Evolutionary conservation across 2,329 filamentous ascomycete genomes (phyloP).

Genomic region (Pseudogymnoascus sp.): DNA sequence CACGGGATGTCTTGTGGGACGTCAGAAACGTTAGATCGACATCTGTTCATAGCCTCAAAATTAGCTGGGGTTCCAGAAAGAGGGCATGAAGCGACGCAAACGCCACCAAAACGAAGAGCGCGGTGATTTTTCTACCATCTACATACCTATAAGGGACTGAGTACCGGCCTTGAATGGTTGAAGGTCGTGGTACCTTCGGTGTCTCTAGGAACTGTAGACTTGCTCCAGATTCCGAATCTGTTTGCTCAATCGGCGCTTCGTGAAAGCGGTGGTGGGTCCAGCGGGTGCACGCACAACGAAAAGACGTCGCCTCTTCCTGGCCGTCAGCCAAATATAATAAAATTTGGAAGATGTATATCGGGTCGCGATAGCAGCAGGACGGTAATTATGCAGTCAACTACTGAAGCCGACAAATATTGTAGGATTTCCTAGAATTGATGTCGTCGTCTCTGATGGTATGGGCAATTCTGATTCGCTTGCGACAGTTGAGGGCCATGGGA

Average conservation of each 20-base stretch:
- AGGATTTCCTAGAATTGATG: not conserved
- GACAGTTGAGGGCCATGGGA: not conserved
- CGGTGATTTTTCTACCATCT: not conserved
- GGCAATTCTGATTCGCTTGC: constrained; percentile 1
- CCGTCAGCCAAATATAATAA: constrained; percentile 4
- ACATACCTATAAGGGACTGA: constrained; percentile 7
- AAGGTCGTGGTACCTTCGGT: constrained; percentile 6
- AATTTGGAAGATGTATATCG: not conserved
- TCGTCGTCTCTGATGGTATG: constrained; percentile 2
- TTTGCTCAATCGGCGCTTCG: constrained; percentile 8
- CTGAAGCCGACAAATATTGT: not conserved
- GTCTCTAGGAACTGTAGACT: constrained; percentile 7
- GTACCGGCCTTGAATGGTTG: constrained; percentile 7
- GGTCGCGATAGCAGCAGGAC: not conserved
- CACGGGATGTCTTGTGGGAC: constrained; percentile 27
- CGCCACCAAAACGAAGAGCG: not conserved
- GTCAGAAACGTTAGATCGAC: constrained; percentile 21
- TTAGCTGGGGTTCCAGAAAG: constrained; percentile 7
- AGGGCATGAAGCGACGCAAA: not conserved
- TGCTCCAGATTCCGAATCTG: constrained; percentile 5
- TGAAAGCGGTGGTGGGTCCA: constrained; percentile 6
- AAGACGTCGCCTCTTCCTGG: not conserved
- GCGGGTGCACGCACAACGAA: constrained; percentile 5
- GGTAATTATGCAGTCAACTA: not conserved
- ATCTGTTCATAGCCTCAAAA: constrained; percentile 18